A percentile compares a stretch with the other conserved stretches of the same genome.
These are phyloP conservation scores for Triadica sebifera DNA, from an alignment of 345 rosid species.

Conservation along the genomic window DNA sequence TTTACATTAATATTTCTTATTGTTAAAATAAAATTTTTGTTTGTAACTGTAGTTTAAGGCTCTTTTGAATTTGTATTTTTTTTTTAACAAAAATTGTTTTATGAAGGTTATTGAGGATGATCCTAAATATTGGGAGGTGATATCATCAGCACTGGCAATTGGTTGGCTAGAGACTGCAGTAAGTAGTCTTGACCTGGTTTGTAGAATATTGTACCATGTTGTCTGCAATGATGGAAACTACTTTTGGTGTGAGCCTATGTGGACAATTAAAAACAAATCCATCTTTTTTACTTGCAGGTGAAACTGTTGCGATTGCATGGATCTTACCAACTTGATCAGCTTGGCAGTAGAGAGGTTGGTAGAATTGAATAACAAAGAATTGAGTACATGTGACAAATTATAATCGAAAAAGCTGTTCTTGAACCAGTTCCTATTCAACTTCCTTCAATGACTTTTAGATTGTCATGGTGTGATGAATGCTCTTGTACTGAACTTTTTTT, in stretches of 20 bases:
- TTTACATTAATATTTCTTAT: not conserved
- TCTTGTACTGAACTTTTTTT: not conserved
- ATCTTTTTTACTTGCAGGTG: slow-evolving; percentile 49
- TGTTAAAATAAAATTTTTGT: not conserved
- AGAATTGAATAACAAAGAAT: not conserved
- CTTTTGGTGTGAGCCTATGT: not conserved
- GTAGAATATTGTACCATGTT: not conserved
- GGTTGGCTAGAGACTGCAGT: slow-evolving; percentile 97
- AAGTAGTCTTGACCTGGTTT: slow-evolving; percentile 21
- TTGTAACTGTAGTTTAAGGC: not conserved
- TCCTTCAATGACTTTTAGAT: not conserved
- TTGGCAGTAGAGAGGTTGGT: slow-evolving; percentile 82
- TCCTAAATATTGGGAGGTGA: slow-evolving; percentile 80
- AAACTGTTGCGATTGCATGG: slow-evolving; percentile 84
- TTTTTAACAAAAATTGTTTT: not conserved
- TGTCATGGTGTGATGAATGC: not conserved
- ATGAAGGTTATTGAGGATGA: slow-evolving; percentile 76
- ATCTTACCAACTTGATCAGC: slow-evolving; percentile 89
- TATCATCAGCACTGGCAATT: slow-evolving; percentile 73
- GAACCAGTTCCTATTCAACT: not conserved
- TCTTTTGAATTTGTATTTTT: not conserved
- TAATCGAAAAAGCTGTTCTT: not conserved
- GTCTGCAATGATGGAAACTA: not conserved
- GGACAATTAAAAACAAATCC: not conserved
- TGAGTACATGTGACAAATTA: not conserved